A percentile compares a stretch with the other conserved stretches of the same genome.
Evolutionary conservation across 2,329 filamentous ascomycete genomes (phyloP).

Genomic region (Thielaviopsis punctulata): DNA sequence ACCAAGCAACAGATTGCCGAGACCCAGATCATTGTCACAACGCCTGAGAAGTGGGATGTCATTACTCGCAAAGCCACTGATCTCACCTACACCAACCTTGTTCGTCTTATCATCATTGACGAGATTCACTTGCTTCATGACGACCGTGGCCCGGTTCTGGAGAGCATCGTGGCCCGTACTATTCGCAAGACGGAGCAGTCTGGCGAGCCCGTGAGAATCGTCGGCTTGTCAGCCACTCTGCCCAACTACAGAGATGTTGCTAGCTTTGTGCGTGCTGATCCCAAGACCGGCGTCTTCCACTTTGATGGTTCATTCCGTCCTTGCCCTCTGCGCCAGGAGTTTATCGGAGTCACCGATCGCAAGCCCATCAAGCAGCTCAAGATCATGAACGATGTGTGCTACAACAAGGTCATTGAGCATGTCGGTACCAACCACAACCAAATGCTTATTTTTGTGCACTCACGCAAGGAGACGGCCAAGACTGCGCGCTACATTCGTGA

Average conservation of each 20-base stretch:
- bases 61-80: slow-evolving; percentile 97
- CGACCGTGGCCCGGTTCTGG: slow-evolving; percentile 86
- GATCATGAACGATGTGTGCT: slow-evolving; percentile 98
- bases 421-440: slow-evolving; percentile 86
- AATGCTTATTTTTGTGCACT: slow-evolving; percentile 98
- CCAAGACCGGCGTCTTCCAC: slow-evolving; percentile 75
- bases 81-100: slow-evolving; percentile 91
- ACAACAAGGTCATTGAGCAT: slow-evolving; percentile 92
- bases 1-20: slow-evolving; percentile 98
- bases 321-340: slow-evolving; percentile 89
- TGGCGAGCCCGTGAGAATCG: slow-evolving; percentile 75
- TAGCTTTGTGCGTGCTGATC: slow-evolving; percentile 82
- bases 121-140: slow-evolving; percentile 97
- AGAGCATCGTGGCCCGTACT: slow-evolving; percentile 90
- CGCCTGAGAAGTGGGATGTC: slow-evolving; percentile 97
- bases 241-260: slow-evolving; percentile 95
- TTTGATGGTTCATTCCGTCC: slow-evolving; percentile 90
- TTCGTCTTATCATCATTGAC: slow-evolving; percentile 88
- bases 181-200: slow-evolving; percentile 89
- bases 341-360: slow-evolving; percentile 91
- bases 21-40: slow-evolving; percentile 95
- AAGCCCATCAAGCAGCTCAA: slow-evolving; percentile 98
- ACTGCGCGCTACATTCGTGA: slow-evolving; percentile 92
- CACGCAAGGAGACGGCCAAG: slow-evolving; percentile 93
- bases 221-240: slow-evolving; percentile 85